Evolutionary conservation across 805 yeast genomes (phyloP).

Genomic region (Hyphopichia homilentoma): DNA sequence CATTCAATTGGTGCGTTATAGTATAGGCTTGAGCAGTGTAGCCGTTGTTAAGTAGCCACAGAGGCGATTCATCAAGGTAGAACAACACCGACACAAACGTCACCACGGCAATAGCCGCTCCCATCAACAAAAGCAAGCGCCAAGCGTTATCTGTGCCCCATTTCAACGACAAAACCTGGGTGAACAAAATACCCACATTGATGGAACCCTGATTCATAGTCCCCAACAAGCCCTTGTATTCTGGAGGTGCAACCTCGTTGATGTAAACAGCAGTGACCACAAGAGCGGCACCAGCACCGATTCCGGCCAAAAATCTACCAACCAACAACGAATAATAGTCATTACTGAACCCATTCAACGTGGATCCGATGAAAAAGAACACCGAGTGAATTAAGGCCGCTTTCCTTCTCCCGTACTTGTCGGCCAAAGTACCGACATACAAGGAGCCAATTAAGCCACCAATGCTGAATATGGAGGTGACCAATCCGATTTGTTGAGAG

Average conservation of each 20-base stretch:
- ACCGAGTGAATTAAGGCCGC: constrained; percentile 50
- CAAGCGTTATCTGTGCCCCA: constrained; percentile 68
- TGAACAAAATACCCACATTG: constrained; percentile 77
- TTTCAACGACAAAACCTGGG: constrained; percentile 69
- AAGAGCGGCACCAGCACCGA: constrained; percentile 84
- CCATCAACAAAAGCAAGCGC: constrained; percentile 68
- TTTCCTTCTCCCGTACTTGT: constrained; percentile 58
- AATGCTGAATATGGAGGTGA: constrained; percentile 73
- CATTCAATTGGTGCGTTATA: constrained; percentile 33
- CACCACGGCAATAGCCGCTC: constrained; percentile 48
- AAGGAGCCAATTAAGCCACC: constrained; percentile 82
- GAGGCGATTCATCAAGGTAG: constrained; percentile 71
- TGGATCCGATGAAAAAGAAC: constrained; percentile 59
- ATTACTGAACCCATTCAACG: constrained; percentile 51
- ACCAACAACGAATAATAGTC: constrained; percentile 41
- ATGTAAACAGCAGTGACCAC: constrained; percentile 83
- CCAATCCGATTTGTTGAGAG: constrained; percentile 60
- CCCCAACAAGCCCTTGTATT: constrained; percentile 73
- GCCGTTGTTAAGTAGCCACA: constrained; percentile 66
- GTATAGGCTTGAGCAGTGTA: constrained; percentile 36
- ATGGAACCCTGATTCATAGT: constrained; percentile 86
- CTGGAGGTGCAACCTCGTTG: constrained; percentile 72
- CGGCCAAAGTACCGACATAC: constrained; percentile 63
- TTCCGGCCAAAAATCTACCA: constrained; percentile 78
- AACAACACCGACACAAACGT: constrained; percentile 40